These are phyloP conservation scores for Sungouiella thailandica DNA, from an alignment of 805 yeast genomes.

Conservation along the genomic window DNA sequence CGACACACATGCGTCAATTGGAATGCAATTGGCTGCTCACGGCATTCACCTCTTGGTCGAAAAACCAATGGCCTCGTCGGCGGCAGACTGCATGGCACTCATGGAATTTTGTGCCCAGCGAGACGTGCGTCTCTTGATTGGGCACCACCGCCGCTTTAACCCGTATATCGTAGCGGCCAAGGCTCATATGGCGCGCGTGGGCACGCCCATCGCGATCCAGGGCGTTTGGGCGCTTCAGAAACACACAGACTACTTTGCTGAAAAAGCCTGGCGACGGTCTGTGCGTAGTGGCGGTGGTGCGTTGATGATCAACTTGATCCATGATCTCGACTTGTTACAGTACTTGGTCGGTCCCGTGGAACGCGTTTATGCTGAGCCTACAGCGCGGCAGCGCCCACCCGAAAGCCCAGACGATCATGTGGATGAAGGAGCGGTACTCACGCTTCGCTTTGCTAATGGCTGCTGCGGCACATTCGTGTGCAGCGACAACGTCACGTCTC, in stretches of 20 bases:
- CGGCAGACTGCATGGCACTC: slow-evolving; percentile 30
- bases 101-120: slow-evolving; percentile 20
- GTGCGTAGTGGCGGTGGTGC: slow-evolving; percentile 35
- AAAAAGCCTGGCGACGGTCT: slow-evolving; percentile 37
- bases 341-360: slow-evolving; percentile 37
- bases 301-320: slow-evolving; percentile 36
- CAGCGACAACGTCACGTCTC: slow-evolving; percentile 37
- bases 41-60: slow-evolving; percentile 37
- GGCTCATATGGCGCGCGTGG: slow-evolving; percentile 25
- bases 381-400: slow-evolving; percentile 25
- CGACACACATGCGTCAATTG: slow-evolving; percentile 34
- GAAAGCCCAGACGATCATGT: slow-evolving; percentile 20
- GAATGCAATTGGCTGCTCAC: slow-evolving; percentile 27
- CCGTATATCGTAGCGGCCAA: slow-evolving; percentile 38
- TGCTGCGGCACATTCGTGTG: slow-evolving; percentile 39
- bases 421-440: slow-evolving; percentile 40
- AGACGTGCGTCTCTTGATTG: slow-evolving; percentile 32
- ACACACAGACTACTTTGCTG: slow-evolving; percentile 28
- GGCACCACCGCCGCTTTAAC: slow-evolving; percentile 40
- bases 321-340: slow-evolving; percentile 38
- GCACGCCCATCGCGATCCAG: slow-evolving; percentile 33
- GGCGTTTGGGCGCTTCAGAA: slow-evolving; percentile 39
- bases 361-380: slow-evolving; percentile 34
- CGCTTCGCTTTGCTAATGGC: slow-evolving; percentile 33
- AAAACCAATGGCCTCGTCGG: slow-evolving; percentile 34